phyloP scores from a whole-genome alignment of 352 stramenopile species.

The Phytophthora syringae region DNA sequence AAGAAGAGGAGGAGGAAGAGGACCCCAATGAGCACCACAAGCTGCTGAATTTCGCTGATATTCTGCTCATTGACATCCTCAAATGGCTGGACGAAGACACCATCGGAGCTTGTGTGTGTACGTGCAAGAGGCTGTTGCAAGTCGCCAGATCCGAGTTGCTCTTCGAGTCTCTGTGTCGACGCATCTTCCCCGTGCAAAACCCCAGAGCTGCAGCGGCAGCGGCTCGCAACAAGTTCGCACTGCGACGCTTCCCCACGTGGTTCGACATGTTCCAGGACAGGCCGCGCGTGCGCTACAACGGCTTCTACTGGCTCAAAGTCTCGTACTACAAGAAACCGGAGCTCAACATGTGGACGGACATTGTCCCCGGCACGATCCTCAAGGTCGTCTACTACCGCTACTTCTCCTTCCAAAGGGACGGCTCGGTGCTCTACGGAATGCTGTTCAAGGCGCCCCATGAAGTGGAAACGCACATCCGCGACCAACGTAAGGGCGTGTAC shows the following conservation, averaged over 20 bases:
- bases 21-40: slow-evolving; percentile 36
- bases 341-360: slow-evolving; percentile 85
- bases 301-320: slow-evolving; percentile 81
- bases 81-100: slow-evolving; percentile 81
- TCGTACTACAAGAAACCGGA: slow-evolving; percentile 89
- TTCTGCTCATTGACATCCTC: slow-evolving; percentile 72
- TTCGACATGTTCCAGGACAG: slow-evolving; percentile 75
- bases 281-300: slow-evolving; percentile 79
- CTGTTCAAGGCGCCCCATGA: slow-evolving; percentile 78
- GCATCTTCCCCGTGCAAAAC: slow-evolving; percentile 75
- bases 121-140: slow-evolving; percentile 64
- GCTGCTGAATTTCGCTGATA: slow-evolving; percentile 74
- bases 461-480: slow-evolving; percentile 39
- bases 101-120: slow-evolving; percentile 54
- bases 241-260: slow-evolving; percentile 75
- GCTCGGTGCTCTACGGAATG: slow-evolving; percentile 79
- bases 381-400: slow-evolving; percentile 88
- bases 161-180: slow-evolving; percentile 72
- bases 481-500: slow-evolving; percentile 53
- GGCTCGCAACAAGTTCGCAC: slow-evolving; percentile 58
- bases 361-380: slow-evolving; percentile 73
- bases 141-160: slow-evolving; percentile 61
- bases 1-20: slow-evolving; percentile 36
- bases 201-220: slow-evolving; percentile 47
- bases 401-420: slow-evolving; percentile 81